phyloP scores from a whole-genome alignment of 1,284 basidiomycete species.

The Melampsora medusae region DNA sequence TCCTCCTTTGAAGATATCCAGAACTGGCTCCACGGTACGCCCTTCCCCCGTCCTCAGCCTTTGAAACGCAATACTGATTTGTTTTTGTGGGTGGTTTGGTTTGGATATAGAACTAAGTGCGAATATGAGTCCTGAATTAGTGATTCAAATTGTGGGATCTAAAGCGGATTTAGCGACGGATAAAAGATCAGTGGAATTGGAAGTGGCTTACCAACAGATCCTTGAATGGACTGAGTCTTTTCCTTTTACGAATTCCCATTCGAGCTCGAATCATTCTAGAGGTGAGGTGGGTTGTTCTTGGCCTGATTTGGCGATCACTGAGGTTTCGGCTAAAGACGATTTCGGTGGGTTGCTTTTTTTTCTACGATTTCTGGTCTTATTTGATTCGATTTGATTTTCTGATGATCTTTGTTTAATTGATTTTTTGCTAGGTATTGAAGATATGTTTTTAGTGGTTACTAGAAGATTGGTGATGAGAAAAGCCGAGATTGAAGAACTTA shows the following conservation, averaged over 20 bases:
- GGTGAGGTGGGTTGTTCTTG: background rate
- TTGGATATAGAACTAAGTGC: constrained; percentile 72
- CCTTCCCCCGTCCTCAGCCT: background rate
- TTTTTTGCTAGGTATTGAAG: constrained; percentile 32
- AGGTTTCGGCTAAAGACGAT: constrained; percentile 43
- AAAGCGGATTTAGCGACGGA: constrained; percentile 74
- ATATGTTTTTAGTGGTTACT: constrained; percentile 28
- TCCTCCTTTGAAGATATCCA: constrained; percentile 85
- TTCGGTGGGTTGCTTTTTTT: constrained; percentile 24
- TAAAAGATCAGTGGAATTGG: constrained; percentile 64
- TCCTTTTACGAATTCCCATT: background rate
- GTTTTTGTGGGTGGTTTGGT: background rate
- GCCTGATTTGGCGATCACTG: constrained; percentile 24
- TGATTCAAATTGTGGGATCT: constrained; percentile 87
- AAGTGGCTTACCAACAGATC: constrained; percentile 65
- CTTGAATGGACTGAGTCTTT: constrained; percentile 47
- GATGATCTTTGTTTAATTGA: background rate
- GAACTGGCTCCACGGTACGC: constrained; percentile 82
- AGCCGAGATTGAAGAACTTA: constrained; percentile 13
- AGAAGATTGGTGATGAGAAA: constrained; percentile 32
- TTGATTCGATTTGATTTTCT: background rate
- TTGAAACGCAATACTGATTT: too few relatives aligned
- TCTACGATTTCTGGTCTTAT: background rate
- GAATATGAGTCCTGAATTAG: constrained; percentile 69
- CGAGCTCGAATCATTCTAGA: background rate